Evolutionary conservation across 257 asterid genomes (phyloP).

Genomic region (Jacaranda mimosifolia): DNA sequence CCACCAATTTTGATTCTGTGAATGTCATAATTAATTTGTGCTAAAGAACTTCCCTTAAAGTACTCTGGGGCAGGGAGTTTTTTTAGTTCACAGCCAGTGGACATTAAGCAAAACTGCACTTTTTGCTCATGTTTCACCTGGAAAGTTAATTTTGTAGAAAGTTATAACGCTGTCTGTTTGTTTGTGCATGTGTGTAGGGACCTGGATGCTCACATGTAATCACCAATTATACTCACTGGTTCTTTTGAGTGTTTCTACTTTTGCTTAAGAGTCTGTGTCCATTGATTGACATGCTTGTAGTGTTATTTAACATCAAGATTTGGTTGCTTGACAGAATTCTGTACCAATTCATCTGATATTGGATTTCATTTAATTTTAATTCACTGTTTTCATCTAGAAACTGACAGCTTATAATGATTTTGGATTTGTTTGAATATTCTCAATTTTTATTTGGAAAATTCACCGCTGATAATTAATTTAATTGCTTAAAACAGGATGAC

Average conservation of each 20-base stretch:
- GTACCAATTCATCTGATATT: neutral
- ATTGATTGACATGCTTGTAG: neutral
- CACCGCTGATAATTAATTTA: constrained; percentile 4
- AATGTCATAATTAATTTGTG: neutral
- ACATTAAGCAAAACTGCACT: too few relatives aligned
- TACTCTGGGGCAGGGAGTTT: too few relatives aligned
- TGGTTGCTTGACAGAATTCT: neutral
- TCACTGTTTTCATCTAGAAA: neutral
- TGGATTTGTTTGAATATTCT: neutral
- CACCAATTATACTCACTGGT: neutral
- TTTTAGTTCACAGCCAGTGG: too few relatives aligned
- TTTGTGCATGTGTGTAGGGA: neutral
- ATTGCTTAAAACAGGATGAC: constrained; percentile 50
- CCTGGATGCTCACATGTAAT: neutral
- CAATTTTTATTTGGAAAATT: constrained; percentile 2
- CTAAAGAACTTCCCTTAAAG: neutral
- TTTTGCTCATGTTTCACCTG: neutral
- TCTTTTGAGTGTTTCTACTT: neutral
- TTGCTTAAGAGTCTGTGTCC: neutral
- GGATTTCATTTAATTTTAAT: neutral
- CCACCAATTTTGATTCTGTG: neutral
- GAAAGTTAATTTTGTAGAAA: neutral
- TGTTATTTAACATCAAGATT: constrained; percentile 1
- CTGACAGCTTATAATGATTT: constrained; percentile 8
- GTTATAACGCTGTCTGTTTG: neutral